These are phyloP conservation scores for Suillus paluster DNA, from an alignment of 768 basidiomycete species.

Conservation along the genomic window DNA sequence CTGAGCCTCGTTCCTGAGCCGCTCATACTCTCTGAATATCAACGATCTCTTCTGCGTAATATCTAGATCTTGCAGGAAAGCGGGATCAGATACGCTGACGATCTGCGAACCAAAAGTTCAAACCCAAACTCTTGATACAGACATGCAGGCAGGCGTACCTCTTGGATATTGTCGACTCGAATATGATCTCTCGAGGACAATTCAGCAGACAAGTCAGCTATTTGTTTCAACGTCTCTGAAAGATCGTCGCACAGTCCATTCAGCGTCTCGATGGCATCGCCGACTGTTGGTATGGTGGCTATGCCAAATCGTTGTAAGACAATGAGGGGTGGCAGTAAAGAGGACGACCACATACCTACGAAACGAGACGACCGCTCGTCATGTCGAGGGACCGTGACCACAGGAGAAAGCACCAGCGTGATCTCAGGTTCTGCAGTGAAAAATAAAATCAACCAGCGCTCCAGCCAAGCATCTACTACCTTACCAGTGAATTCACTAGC, in stretches of 20 bases:
- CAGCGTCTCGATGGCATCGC: conserved; percentile 72
- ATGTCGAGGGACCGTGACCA: conserved; percentile 57
- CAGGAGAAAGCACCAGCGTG: conserved; percentile 69
- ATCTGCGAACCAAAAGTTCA: conserved; percentile 41
- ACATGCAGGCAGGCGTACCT: conserved; percentile 51
- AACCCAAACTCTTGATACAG: not conserved
- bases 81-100: conserved; percentile 52
- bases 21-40: conserved; percentile 62
- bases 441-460: not conserved
- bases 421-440: conserved; percentile 66
- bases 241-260: conserved; percentile 67
- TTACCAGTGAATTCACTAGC: conserved; percentile 74
- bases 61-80: conserved; percentile 68
- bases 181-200: conserved; percentile 72
- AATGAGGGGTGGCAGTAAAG: not conserved
- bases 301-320: not conserved
- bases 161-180: conserved; percentile 69
- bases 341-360: conserved; percentile 47
- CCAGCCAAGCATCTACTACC: conserved; percentile 9
- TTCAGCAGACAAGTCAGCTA: conserved; percentile 70
- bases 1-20: conserved; percentile 43
- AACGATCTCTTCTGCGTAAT: conserved; percentile 67
- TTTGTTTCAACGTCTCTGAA: conserved; percentile 62
- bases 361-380: conserved; percentile 63
- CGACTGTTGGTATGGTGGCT: conserved; percentile 80